A percentile compares a stretch with the other conserved stretches of the same genome.
Conservation (phyloP, 83 land plant species). For the Isoetes engelmannii region DNA sequence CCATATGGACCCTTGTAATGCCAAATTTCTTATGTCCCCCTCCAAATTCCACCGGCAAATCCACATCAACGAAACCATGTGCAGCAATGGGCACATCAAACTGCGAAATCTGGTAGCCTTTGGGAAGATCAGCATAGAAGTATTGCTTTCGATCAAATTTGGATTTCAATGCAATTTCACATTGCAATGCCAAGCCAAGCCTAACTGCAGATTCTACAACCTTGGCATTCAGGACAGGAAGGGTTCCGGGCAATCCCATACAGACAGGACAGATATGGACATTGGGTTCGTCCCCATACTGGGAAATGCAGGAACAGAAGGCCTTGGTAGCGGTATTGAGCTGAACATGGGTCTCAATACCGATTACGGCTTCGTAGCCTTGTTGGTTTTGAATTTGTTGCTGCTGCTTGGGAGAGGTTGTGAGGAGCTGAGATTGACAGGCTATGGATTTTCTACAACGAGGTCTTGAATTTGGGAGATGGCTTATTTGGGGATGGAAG, state of each 20-base stretch:
- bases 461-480: no score
- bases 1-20: slow-evolving; percentile 91
- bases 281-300: slow-evolving; percentile 79
- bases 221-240: slow-evolving; percentile 69
- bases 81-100: slow-evolving; percentile 79
- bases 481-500: no score
- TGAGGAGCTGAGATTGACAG: no score
- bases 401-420: no score
- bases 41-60: slow-evolving; percentile 83
- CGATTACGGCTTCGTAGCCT: slow-evolving; percentile 77
- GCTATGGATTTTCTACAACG: no score
- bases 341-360: slow-evolving; percentile 94
- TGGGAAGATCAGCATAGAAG: slow-evolving; percentile 91
- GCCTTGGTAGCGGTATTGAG: slow-evolving; percentile 81
- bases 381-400: no score
- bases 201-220: slow-evolving; percentile 69
- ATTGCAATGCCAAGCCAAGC: slow-evolving; percentile 71
- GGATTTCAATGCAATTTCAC: slow-evolving; percentile 52
- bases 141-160: slow-evolving; percentile 95
- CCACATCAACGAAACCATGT: slow-evolving; percentile 65
- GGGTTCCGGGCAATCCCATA: slow-evolving; percentile 86
- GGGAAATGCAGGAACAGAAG: slow-evolving; percentile 79
- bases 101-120: slow-evolving; percentile 97
- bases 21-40: slow-evolving; percentile 90
- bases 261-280: slow-evolving; percentile 77